Base-by-base conservation (phyloP, 1,139 yeast genomes). In the Lodderomyces metapsilosis region DNA sequence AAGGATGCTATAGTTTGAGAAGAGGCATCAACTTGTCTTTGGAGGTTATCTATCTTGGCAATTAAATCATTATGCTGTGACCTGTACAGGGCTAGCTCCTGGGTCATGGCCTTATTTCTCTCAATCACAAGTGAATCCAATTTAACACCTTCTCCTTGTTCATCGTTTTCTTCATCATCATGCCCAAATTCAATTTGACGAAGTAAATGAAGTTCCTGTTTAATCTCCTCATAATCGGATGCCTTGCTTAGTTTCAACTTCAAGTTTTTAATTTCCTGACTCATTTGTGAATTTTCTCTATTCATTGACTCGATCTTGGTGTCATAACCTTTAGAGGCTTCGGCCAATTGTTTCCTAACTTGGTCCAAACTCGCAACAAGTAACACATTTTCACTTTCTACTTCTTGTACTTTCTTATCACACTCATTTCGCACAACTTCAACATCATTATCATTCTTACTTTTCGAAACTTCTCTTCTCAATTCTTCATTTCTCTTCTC, bases 401-500 rank as follows among this genome's bases (percentile, higher is more conserved):
- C 59, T 48, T 80, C 83, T 12, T 69, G 61, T 5, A 82, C 59
- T 50, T 76, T 74, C 44, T 68, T 61, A 18, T 63, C 55, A 46
- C 60, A 66, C 31, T 66, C 67, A 42, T 66, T 68, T 40, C 63
- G 61, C 18, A 68, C 42, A 11, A 49, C 51, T 17, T 62, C 59
- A 17, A 66, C 54, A 41, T 67, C 71, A 13, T 64, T 58, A 34
- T 74, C 79, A 30, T 75, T 71, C 43, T 78, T 73, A 3, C 74
- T 66, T 35, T 66, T 66, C 28, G 86, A 78, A 38, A 88, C 59
- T 43, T 85, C 84, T 22, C 80, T 71, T 45, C 89, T 76, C 45
- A 89, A 68, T 43, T 81, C 82, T 54, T 85, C 87, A 55, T 88
- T 91, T 47, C 96, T 73, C 50, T 77, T 78, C 58, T 88, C 96